Base-by-base conservation (phyloP, 495 filamentous ascomycete genomes). In the Penicillium mononematosum region DNA sequence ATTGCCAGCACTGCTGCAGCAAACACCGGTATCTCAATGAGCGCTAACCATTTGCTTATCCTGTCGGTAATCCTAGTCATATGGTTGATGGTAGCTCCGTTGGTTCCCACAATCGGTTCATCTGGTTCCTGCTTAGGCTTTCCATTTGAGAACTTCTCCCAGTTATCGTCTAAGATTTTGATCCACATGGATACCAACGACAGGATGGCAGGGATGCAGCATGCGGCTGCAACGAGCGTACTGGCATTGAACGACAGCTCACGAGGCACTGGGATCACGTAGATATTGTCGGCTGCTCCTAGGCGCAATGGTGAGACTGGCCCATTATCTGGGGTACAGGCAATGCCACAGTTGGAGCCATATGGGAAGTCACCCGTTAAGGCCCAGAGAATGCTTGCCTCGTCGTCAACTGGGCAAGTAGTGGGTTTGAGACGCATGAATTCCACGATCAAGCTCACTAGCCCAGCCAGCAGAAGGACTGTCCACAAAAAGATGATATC, bases 401-500 rank as follows among this genome's bases (percentile, higher is more conserved):
- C 55, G 12, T 75, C 70, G 29, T 81, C 72, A 12, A 54, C 45
- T 5, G 64, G 61, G 56, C 83, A 85, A 19, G 25, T 8, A 1
- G 57, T 66, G 0, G 81, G 41, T 12, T 67, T 53, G 17, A 66
- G 65, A 22, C 83, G 77, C 62, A 82, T 83, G 61, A 86, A 85
- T 55, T 85, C 82, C 55, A 85, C 78, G 0, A 77, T 77, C 56
- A 86, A 69, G 53, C 81, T 80, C 10, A 85, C 54, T 22, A 86
- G 67, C 2, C 83, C 84, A 29, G 78, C 76, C 14, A 87, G 76
- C 41, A 85, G 58, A 10, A 87, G 65, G 6, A 65, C 65, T 10
- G 83, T 83, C 84, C 84, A 87, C 6, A 83, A 20, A 56, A 85
- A 87, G 46, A 87, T 83, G 50, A 75, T 78, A 45, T 85, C 81